Conservation (phyloP, 306 rosid species). For the Rosa persica region DNA sequence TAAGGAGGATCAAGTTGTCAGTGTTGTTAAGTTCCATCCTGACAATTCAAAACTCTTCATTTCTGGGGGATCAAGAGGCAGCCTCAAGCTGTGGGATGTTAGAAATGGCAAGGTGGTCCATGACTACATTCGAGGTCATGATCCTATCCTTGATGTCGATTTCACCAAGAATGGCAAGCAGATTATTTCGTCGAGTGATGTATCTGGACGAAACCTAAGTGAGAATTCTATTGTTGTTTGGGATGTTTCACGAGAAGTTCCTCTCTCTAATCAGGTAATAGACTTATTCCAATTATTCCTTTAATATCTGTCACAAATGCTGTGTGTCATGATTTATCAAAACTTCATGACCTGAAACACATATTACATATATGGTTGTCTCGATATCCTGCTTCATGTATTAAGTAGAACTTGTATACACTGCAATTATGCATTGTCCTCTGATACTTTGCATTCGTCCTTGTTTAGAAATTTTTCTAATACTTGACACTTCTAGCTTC, state of each 20-base stretch:
- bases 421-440: background rate
- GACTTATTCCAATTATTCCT: conserved; percentile 11
- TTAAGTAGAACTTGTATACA: background rate
- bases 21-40: conserved; percentile 72
- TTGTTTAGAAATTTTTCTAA: background rate
- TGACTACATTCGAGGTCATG: conserved; percentile 58
- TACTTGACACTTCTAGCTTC: background rate
- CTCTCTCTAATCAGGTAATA: conserved; percentile 84
- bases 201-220: conserved; percentile 64
- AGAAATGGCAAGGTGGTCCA: conserved; percentile 64
- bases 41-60: conserved; percentile 63
- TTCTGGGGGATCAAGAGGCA: conserved; percentile 79
- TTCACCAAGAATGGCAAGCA: conserved; percentile 62
- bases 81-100: conserved; percentile 74
- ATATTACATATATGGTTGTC: background rate
- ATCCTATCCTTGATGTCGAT: conserved; percentile 85
- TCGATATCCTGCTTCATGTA: background rate
- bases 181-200: conserved; percentile 79
- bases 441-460: conserved; percentile 5
- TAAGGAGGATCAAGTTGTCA: conserved; percentile 68
- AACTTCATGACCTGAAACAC: background rate
- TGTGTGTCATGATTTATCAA: background rate
- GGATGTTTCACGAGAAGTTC: conserved; percentile 80
- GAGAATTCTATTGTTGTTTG: conserved; percentile 84
- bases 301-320: conserved; percentile 1